Base-by-base conservation (phyloP, 2,329 filamentous ascomycete species). In the Epichloe gansuensis region DNA sequence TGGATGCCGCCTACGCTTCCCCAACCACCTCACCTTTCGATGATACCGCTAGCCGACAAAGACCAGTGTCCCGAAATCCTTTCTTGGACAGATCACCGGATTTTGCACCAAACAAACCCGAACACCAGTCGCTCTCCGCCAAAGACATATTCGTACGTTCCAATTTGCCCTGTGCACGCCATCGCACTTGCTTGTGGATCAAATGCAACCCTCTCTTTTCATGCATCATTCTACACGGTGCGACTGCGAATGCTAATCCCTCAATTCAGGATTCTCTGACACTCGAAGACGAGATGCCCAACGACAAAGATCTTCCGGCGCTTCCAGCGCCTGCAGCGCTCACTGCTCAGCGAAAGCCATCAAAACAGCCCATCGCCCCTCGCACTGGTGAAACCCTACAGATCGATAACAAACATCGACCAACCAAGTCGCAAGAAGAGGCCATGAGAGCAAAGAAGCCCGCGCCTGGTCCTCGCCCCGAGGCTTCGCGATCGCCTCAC, bases 71-170 rank as follows among this genome's bases (percentile, higher is more conserved):
- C 60, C 79, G 80, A 66, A 90, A 90, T 60, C 86, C 86, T 38
- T 90, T 90, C 64, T 75, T 89, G 57, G 84, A 85, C 60, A 69
- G 65, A 58, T 71, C 73, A 35, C 66, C 72, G 21, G 71, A 73
- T 55, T 71, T 68, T 54, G 78, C 80, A 76, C 68, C 77, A 47
- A 68, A 70, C 51, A 60, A 70, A 53, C 71, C 72, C 49, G 72
- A 74, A 49, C 62, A 66, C 23, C 68, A 70, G 53, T 70, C 71
- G 60, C 56, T 79, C 71, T 62, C 80, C 53, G 79, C 82, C 47
- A 82, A 85, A 58, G 84, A 89, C 56, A 76, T 89, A 54, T 89
- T 89, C 72, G 86, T 89, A 83, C 66, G 86, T 85, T 53, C 48
- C 25, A 4, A 4, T 17, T 17, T 41, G 15, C 13, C 50, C 3